Conservation (phyloP, 1,139 yeast species). For the Saccharomyces pastorianus region DNA sequence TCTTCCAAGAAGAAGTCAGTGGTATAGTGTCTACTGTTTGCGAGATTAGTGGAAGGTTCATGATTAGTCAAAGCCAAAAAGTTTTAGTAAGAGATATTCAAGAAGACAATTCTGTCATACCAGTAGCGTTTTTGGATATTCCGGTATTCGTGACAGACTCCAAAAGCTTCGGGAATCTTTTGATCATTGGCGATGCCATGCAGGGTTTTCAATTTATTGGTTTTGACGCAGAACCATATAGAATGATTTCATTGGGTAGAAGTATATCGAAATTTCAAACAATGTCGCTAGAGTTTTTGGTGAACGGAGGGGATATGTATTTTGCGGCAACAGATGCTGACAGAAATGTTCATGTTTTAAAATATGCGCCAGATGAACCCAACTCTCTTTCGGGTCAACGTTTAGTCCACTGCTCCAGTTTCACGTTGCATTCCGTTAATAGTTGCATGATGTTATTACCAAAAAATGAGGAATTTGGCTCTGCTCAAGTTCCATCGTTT, state of each 20-base stretch:
- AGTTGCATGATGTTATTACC: constrained; percentile 54
- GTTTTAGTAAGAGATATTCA: constrained; percentile 74
- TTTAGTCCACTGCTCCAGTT: constrained; percentile 60
- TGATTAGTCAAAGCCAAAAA: constrained; percentile 85
- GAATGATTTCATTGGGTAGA: constrained; percentile 73
- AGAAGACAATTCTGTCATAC: constrained; percentile 39
- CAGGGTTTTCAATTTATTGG: constrained; percentile 80
- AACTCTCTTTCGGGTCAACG: constrained; percentile 73
- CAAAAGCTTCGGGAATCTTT: constrained; percentile 72
- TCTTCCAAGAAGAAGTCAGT: constrained; percentile 68
- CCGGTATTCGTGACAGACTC: constrained; percentile 72
- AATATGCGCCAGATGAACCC: constrained; percentile 91
- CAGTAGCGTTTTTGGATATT: constrained; percentile 88
- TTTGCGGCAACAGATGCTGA: constrained; percentile 65
- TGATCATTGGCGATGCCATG: constrained; percentile 71
- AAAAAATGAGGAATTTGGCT: constrained; percentile 29
- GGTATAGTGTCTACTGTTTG: constrained; percentile 80
- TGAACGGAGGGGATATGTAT: constrained; percentile 59
- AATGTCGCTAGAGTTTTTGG: constrained; percentile 57
- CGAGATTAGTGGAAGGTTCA: constrained; percentile 76
- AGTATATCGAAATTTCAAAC: constrained; percentile 61
- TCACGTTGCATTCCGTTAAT: constrained; percentile 57
- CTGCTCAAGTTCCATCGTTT: constrained; percentile 28
- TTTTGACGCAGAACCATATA: constrained; percentile 89
- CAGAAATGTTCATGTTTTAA: constrained; percentile 63